A percentile compares a stretch with the other conserved stretches of the same genome.
These are phyloP conservation scores for Peronospora farinosa DNA, from an alignment of 352 stramenopile species.

Conservation along the genomic window DNA sequence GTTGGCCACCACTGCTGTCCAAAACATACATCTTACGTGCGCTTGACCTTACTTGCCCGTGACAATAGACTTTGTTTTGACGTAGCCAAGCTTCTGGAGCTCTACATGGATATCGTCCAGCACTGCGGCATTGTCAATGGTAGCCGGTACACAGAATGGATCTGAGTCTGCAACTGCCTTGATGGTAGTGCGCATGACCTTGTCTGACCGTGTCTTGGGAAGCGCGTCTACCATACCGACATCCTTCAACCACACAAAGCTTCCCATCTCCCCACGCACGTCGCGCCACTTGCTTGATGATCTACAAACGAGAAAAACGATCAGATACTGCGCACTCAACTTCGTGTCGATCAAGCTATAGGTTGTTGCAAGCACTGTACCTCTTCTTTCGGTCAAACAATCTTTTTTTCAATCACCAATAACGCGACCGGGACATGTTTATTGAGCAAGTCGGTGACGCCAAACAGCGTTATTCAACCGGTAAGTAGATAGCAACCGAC, in stretches of 20 bases:
- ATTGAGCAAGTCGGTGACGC: conserved; percentile 39
- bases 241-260: conserved; percentile 45
- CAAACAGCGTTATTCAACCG: conserved; percentile 29
- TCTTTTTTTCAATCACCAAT: conserved; percentile 41
- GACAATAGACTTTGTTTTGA: conserved; percentile 30
- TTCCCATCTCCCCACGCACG: conserved; percentile 44
- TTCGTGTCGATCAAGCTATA: background rate
- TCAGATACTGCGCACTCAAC: conserved; percentile 1
- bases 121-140: conserved; percentile 44
- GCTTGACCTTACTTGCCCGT: conserved; percentile 16
- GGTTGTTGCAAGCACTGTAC: conserved; percentile 11
- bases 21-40: background rate
- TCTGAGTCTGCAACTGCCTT: conserved; percentile 40
- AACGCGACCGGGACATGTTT: conserved; percentile 40
- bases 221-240: conserved; percentile 39
- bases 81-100: conserved; percentile 41
- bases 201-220: conserved; percentile 48
- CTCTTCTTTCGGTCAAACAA: conserved; percentile 30
- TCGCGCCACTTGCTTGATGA: conserved; percentile 32
- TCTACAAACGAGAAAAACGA: conserved; percentile 15
- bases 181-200: conserved; percentile 52
- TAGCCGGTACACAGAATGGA: conserved; percentile 39
- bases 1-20: no score
- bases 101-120: conserved; percentile 33
- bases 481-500: background rate